Evolutionary conservation across 805 yeast genomes (phyloP), one percentile per base, ranked within the genome.

Genomic region (Lachancea sp.): DNA sequence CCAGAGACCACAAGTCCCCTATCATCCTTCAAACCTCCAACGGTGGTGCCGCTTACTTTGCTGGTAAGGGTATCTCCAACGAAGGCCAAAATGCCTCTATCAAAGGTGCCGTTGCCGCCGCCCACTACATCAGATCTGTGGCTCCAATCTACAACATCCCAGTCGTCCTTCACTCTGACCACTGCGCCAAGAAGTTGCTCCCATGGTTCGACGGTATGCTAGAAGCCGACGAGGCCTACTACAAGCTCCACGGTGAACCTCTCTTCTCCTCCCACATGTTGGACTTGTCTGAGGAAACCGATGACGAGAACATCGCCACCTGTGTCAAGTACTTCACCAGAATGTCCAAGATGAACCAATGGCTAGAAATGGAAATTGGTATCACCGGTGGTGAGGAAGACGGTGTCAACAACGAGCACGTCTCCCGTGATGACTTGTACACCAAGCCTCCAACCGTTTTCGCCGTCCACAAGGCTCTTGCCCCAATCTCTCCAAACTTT

Each of bases 371-470:
- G 98, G 98, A 92, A 78, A 92, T 92, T 67, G 98, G 98, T 80
- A 92, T 92, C 80, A 92, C 98, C 68, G 98, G 98, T 74, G 98
- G 98, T 82, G 98, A 92, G 77, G 98, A 92, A 75, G 98, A 92
- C 67, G 98, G 98, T 81, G 98, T 92, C 63, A 92, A 92, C 83
- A 92, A 92, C 80, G 94, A 90, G 71, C 76, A 79, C 68, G 96
- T 86, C 54, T 78, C 78, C 64, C 83, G 83, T 72, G 88, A 84
- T 50, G 67, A 83, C 51, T 75, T 92, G 60, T 92, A 90, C 84
- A 92, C 98, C 57, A 78, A 80, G 58, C 87, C 98, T 60, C 96
- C 85, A 73, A 90, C 96, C 56, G 96, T 92, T 42, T 92, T 66
- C 72, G 79, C 78, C 53, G 97, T 92, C 60, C 76, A 87, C 80